phyloP scores from a whole-genome alignment of 495 filamentous ascomycete species.

The Lasiosphaeris hirsuta region DNA sequence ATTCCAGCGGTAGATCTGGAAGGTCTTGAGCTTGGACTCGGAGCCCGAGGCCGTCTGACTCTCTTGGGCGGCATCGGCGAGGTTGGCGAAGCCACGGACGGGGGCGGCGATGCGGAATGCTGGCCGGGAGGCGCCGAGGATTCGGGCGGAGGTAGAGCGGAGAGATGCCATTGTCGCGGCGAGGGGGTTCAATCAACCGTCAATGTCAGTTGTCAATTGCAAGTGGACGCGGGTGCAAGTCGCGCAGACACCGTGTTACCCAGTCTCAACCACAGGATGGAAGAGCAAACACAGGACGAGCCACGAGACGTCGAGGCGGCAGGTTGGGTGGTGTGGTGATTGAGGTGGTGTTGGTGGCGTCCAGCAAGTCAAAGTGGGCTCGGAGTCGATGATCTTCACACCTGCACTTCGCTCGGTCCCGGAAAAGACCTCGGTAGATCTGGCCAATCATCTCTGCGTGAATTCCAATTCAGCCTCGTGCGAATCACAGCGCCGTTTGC shows the following conservation, averaged over 20 bases:
- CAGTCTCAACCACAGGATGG: no score
- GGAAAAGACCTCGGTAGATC: conserved; percentile 29
- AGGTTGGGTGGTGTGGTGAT: background rate
- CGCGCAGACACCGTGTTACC: background rate
- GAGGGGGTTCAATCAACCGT: background rate
- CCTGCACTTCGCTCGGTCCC: conserved; percentile 19
- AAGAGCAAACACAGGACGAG: background rate
- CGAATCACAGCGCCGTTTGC: conserved; percentile 14
- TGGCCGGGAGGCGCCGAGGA: conserved; percentile 53
- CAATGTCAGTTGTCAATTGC: no score
- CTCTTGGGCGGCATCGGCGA: conserved; percentile 43
- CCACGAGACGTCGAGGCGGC: conserved; percentile 19
- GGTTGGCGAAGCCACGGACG: conserved; percentile 43
- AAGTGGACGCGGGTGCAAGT: background rate
- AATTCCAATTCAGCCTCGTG: conserved; percentile 19
- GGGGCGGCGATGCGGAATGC: conserved; percentile 42
- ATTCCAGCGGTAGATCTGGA: conserved; percentile 99
- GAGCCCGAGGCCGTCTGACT: conserved; percentile 43
- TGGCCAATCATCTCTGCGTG: conserved; percentile 20
- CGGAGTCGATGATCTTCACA: conserved; percentile 20
- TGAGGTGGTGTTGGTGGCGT: conserved; percentile 19
- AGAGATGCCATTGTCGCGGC: conserved; percentile 68
- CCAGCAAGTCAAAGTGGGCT: conserved; percentile 18
- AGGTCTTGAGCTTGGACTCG: conserved; percentile 69
- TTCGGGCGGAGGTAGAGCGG: conserved; percentile 61